phyloP scores from a whole-genome alignment of 1,139 yeast genomes.

The Candida anutae region DNA sequence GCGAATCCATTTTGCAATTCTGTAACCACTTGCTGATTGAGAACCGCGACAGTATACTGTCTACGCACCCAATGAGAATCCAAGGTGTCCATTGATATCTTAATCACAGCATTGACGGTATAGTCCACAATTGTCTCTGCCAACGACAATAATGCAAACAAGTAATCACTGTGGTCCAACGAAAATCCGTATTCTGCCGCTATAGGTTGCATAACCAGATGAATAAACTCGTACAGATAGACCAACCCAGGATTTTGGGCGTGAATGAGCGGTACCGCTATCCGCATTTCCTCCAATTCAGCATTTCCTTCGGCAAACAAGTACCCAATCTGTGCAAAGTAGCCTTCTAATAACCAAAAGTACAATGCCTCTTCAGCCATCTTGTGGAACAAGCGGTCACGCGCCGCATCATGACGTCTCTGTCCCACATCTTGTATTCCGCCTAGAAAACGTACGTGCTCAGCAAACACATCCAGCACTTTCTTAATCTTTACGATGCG shows the following conservation, averaged over 20 bases:
- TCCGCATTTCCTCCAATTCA: constrained; percentile 10
- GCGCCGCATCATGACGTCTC: too few relatives aligned
- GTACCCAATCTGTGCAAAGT: constrained; percentile 12
- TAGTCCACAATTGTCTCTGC: constrained; percentile 22
- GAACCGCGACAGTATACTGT: constrained; percentile 17
- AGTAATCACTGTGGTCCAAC: too few relatives aligned
- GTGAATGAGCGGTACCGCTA: too few relatives aligned
- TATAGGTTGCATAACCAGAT: too few relatives aligned
- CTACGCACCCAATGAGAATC: too few relatives aligned
- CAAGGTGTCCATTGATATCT: constrained; percentile 5
- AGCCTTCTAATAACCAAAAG: constrained; percentile 13
- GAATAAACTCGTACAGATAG: constrained; percentile 8
- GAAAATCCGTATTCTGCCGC: too few relatives aligned
- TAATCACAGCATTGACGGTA: constrained; percentile 20
- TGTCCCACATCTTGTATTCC: too few relatives aligned
- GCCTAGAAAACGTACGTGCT: too few relatives aligned
- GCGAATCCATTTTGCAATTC: constrained; percentile 22
- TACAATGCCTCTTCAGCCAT: constrained; percentile 16
- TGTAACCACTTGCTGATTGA: constrained; percentile 19
- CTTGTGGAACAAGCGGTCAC: constrained; percentile 8
- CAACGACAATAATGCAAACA: constrained; percentile 17
- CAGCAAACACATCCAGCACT: too few relatives aligned
- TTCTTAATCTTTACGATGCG: too few relatives aligned
- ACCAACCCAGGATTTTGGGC: constrained; percentile 12
- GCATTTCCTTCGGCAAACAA: constrained; percentile 1